These are phyloP conservation scores for Cenchrus fungigraminus DNA, from an alignment of 176 grass and related monocot genomes.

Conservation along the genomic window DNA sequence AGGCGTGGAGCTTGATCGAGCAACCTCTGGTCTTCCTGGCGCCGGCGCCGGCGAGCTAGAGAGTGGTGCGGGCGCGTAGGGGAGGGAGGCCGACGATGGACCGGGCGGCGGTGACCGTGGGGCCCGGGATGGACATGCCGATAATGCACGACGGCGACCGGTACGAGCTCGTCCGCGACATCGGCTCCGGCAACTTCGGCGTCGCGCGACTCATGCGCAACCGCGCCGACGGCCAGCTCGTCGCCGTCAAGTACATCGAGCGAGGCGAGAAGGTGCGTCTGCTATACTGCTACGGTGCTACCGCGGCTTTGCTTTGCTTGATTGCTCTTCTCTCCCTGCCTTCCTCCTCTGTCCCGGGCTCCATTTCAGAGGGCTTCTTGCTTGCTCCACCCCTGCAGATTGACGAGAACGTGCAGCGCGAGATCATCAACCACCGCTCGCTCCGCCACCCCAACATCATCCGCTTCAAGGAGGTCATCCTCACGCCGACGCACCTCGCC, in stretches of 20 bases:
- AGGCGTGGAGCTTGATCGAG: background rate
- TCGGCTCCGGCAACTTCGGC: constrained; percentile 90
- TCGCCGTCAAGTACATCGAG: constrained; percentile 94
- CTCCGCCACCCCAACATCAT: constrained; percentile 93
- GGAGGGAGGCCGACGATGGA: constrained; percentile 46
- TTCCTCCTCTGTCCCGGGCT: no score
- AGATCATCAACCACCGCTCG: constrained; percentile 96
- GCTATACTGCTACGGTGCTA: background rate
- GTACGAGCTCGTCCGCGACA: constrained; percentile 84
- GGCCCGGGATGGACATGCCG: constrained; percentile 87
- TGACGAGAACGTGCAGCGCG: constrained; percentile 95
- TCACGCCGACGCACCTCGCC: constrained; percentile 77
- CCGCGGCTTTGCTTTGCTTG: background rate
- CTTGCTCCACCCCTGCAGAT: constrained; percentile 52
- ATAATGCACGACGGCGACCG: constrained; percentile 97
- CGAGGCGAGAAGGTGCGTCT: constrained; percentile 65
- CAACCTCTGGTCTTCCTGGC: background rate
- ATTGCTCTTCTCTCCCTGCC: no score
- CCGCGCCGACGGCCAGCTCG: constrained; percentile 67
- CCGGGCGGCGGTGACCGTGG: constrained; percentile 72
- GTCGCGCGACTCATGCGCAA: constrained; percentile 80
- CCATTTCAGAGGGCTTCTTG: background rate
- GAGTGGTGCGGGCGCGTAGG: background rate
- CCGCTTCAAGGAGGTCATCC: constrained; percentile 94
- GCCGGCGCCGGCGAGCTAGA: constrained; percentile 26